phyloP scores from a whole-genome alignment of 2,329 filamentous ascomycete genomes.

The Talaromyces verruculosus region DNA sequence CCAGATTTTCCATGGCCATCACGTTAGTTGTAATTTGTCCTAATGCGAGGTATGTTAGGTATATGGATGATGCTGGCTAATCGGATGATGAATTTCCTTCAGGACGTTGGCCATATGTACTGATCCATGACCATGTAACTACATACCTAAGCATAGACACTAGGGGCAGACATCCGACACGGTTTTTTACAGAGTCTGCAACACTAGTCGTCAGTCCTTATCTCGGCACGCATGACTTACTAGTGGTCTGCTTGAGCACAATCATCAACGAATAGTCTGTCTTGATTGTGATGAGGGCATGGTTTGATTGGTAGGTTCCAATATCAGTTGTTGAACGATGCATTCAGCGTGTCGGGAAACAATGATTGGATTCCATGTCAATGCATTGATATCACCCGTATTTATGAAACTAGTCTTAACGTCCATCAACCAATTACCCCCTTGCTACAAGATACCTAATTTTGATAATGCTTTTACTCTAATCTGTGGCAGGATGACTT shows the following conservation, averaged over 20 bases:
- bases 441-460: background rate
- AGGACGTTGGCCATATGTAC: background rate
- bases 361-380: background rate
- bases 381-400: background rate
- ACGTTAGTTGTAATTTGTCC: background rate
- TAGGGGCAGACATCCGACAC: background rate
- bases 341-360: background rate
- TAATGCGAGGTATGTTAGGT: background rate
- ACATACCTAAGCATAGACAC: background rate
- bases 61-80: background rate
- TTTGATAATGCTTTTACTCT: background rate
- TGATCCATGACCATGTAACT: background rate
- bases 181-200: background rate
- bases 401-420: background rate
- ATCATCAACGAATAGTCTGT: background rate
- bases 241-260: background rate
- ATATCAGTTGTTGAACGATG: background rate
- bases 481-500: background rate
- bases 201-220: background rate
- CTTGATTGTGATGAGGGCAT: background rate
- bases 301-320: background rate
- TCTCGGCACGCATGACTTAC: background rate
- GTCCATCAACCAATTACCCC: background rate
- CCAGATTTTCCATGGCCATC: background rate
- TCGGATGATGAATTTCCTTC: background rate